Evolutionary conservation across 495 filamentous ascomycete species (phyloP), one percentile per base, ranked within the genome.

Genomic region (Cryomyces minteri): DNA sequence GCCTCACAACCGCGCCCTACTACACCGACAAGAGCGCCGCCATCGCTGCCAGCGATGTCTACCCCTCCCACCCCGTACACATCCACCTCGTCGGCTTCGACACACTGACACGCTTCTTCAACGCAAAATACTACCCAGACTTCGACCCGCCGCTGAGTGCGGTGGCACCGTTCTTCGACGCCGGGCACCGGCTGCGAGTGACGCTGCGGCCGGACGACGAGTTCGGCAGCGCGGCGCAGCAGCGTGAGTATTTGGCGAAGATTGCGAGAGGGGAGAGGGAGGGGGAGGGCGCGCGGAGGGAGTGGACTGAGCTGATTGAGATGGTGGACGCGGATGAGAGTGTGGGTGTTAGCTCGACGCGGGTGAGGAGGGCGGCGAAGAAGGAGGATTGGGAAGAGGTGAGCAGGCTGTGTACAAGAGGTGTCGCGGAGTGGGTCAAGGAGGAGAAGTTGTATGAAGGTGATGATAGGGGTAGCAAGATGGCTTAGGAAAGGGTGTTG

Each of bases 21-120:
- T 95, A 94, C 52, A 68, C 80, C 38, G 84, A 88, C 49, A 96
- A 96, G 58, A 77, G 79, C 0, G 49, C 60, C n/a, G 78, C 74
- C 0, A 80, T 96, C 32, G 70, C 71, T 8, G 29, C 40, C 8
- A 47, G 43, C 41, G 49, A 58, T 0, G 68, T 66, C 2, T 67
- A 57, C 2, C 61, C 68, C 7, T 84, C 79, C 51, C 56, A 65
- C 0, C 60, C 54, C 5, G 69, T 76, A 48, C 84, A 92, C 54
- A 65, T 88, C 14, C 84, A 90, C 62, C 70, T 98, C 12, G 77
- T 75, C 0, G 88, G 88, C 31, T 95, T 76, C 54, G 88, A 98
- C 62, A 94, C 88, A 0, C 56, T 95, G 31, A 77, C 84, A 14
- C 76, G 88, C 29, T 77, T 95, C 43, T 75, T 94, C 55, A 67